These are phyloP conservation scores for Gaeumannomyces sp. DNA, from an alignment of 2,329 filamentous ascomycete species.

Conservation along the genomic window DNA sequence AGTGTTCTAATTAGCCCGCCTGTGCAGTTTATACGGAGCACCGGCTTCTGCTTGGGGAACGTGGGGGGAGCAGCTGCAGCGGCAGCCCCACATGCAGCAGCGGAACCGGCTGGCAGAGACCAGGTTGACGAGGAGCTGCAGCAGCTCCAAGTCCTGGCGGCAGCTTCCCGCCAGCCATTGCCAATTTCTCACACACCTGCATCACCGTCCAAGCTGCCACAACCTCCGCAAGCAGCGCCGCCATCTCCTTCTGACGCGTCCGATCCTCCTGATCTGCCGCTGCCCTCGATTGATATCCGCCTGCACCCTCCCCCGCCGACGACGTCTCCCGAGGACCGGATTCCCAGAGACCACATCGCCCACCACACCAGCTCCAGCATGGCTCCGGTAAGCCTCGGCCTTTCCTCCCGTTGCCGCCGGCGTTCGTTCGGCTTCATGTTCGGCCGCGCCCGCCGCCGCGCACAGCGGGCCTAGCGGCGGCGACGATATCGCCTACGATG, in stretches of 20 bases:
- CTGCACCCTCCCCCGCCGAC: background rate
- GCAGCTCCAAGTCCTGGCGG: constrained; percentile 4
- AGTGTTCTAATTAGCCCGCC: too few species aligned
- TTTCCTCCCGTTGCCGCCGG: background rate
- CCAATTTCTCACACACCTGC: constrained; percentile 5
- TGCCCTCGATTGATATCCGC: background rate
- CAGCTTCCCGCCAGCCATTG: constrained; percentile 9
- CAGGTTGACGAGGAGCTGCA: background rate
- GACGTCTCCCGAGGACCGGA: background rate
- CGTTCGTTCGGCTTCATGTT: background rate
- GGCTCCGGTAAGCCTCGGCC: constrained; percentile 10
- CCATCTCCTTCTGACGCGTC: background rate
- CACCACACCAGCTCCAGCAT: constrained; percentile 1
- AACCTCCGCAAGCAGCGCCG: background rate
- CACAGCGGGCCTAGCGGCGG: background rate
- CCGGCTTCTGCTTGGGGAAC: too few species aligned
- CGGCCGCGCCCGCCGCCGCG: too few species aligned
- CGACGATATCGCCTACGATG: background rate
- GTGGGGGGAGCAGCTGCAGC: background rate
- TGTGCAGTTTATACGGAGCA: too few species aligned
- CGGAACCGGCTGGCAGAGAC: constrained; percentile 1
- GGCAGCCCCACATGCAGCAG: background rate
- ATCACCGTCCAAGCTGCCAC: background rate
- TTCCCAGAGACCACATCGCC: background rate
- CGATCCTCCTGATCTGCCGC: background rate